Base-by-base conservation (phyloP, 805 yeast species). In the Hanseniaspora lindneri region DNA sequence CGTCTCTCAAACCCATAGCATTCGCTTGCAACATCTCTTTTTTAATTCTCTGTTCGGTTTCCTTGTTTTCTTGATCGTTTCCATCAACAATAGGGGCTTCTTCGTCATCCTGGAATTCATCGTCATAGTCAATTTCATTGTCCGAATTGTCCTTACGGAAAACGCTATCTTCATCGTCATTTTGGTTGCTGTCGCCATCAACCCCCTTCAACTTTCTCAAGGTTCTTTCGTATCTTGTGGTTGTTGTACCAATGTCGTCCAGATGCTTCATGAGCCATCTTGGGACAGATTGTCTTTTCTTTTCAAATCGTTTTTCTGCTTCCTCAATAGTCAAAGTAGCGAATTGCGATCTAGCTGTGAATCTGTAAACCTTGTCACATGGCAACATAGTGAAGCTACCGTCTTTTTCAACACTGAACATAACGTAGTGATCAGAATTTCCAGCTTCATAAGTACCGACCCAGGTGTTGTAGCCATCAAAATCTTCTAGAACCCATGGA, bases 401-500 rank as follows among this genome's bases (percentile, higher is more conserved):
- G 58, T 79, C 83, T 52, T 77, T 79, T 61, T 86, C 95, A 57
- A 85, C 80, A 37, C 87, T 85, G 58, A 89, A 73, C 41, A 89
- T 67, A 9, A 85, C 95, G 54, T 84, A 85, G n/a, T 83, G 71
- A 55, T 86, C 96, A 17, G 87, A 76, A 47, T 76, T 75, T 29
- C 80, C 81, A 1, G 96, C 97, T 67, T 92, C 98, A 66, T 85
- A 92, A 56, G 80, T 83, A 32, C 97, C 96, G 17, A 88, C 96
- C 83, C 85, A 92, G 0, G 94, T 89, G 60, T 92, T 89, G 52
- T 76, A 74, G 40, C 95, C 95, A 59, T 87, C 96, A 62, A 83
- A 89, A 66, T 92, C 98, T 66, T 92, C 98, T 72, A 92, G 69
- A 16, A 92, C 95, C 98, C 98, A 92, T 0, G 98, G 98, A 58